phyloP scores from a whole-genome alignment of 139 green algal genomes.

The Nannochloris sp. region DNA sequence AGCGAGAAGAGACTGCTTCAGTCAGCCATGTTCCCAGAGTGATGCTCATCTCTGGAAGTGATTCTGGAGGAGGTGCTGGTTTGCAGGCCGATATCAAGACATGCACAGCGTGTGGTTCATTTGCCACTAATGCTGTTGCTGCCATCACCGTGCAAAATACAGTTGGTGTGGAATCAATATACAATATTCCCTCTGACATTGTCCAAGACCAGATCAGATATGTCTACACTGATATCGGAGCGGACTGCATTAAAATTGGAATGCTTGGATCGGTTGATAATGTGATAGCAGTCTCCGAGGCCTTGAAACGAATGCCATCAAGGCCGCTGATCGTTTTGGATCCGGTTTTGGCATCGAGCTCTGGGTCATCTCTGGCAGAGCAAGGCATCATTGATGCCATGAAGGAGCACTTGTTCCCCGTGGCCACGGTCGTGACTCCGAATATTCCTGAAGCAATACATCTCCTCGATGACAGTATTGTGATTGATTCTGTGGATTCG shows the following conservation, averaged over 20 bases:
- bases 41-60: constrained; percentile 78
- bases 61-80: constrained; percentile 87
- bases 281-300: constrained; percentile 46
- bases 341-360: constrained; percentile 87
- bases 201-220: constrained; percentile 71
- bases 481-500: constrained; percentile 35
- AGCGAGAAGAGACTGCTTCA: neutral
- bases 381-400: constrained; percentile 46
- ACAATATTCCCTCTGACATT: constrained; percentile 43
- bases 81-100: constrained; percentile 80
- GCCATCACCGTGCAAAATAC: constrained; percentile 94
- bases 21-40: constrained; percentile 41
- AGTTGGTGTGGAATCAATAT: constrained; percentile 66
- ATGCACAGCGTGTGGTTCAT: constrained; percentile 61
- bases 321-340: constrained; percentile 73
- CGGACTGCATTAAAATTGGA: constrained; percentile 83
- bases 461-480: constrained; percentile 53
- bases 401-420: constrained; percentile 54
- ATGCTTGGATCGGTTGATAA: constrained; percentile 72
- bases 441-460: constrained; percentile 83
- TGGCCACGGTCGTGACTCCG: constrained; percentile 79
- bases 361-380: constrained; percentile 59
- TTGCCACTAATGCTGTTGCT: constrained; percentile 67
- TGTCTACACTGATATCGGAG: constrained; percentile 76
- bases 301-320: constrained; percentile 17